Evolutionary conservation across 2,329 filamentous ascomycete genomes (phyloP).

Genomic region (Bipolaris sorokiniana): DNA sequence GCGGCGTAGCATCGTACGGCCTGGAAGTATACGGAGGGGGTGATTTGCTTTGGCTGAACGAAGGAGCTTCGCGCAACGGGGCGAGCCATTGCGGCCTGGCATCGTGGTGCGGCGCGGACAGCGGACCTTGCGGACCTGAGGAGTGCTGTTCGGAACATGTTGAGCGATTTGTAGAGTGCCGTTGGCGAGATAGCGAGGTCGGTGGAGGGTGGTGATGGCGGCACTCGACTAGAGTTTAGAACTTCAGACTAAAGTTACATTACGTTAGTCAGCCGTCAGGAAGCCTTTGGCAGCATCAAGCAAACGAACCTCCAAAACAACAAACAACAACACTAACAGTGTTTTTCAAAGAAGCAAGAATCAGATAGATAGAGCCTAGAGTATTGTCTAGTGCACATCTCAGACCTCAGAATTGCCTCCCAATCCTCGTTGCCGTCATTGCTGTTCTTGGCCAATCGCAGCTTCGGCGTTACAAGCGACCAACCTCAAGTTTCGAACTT

Average conservation of each 20-base stretch:
- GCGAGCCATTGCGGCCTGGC: conserved; percentile 60
- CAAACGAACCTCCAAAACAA: conserved; percentile 7
- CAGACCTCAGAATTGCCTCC: conserved; percentile 18
- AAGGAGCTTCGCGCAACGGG: conserved; percentile 66
- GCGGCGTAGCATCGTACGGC: conserved; percentile 87
- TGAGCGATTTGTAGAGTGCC: conserved; percentile 45
- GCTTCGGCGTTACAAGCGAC: conserved; percentile 29
- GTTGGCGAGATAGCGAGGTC: conserved; percentile 32
- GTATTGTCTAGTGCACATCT: background rate
- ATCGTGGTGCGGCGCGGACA: conserved; percentile 51
- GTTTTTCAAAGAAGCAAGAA: background rate
- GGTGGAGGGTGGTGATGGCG: conserved; percentile 33
- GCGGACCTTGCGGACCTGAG: conserved; percentile 73
- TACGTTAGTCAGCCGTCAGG: conserved; percentile 23
- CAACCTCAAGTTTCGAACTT: conserved; percentile 32
- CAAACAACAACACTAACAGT: background rate
- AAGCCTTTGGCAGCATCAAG: conserved; percentile 5
- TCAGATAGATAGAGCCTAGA: background rate
- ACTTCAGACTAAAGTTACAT: conserved; percentile 27
- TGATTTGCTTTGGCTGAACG: conserved; percentile 65
- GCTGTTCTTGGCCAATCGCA: conserved; percentile 40
- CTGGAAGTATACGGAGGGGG: conserved; percentile 69
- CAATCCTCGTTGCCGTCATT: conserved; percentile 28
- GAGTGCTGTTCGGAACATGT: conserved; percentile 89
- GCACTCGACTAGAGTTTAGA: conserved; percentile 32